Percentiles rank a stretch among this genome's conserved stretches.
These are phyloP conservation scores for Fomitopsis palustris DNA, from an alignment of 1,284 basidiomycete genomes.

Conservation along the genomic window DNA sequence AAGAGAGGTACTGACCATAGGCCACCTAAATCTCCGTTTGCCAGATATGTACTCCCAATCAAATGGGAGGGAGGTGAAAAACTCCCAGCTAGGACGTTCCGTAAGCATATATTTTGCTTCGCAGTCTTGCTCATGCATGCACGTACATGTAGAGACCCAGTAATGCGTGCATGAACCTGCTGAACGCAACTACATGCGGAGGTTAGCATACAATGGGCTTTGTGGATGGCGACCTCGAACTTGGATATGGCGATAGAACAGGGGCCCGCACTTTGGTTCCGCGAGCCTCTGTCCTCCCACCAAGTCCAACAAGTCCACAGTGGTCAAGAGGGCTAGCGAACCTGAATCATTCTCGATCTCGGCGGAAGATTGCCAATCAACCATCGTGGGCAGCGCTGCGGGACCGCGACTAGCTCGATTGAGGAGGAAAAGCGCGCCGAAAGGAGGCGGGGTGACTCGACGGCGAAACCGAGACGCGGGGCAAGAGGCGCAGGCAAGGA, in stretches of 20 bases:
- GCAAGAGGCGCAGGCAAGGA: conserved; percentile 1
- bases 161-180: conserved; percentile 62
- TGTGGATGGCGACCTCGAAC: neutral
- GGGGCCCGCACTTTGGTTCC: neutral
- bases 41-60: conserved; percentile 64
- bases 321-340: conserved; percentile 27
- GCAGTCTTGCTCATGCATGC: neutral
- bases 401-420: neutral
- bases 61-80: conserved; percentile 60
- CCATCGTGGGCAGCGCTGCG: conserved; percentile 13
- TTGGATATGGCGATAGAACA: neutral
- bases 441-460: conserved; percentile 7
- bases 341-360: conserved; percentile 50
- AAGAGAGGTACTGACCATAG: conserved; percentile 24
- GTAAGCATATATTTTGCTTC: neutral
- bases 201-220: conserved; percentile 1
- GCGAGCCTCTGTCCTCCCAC: conserved; percentile 3
- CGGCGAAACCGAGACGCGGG: conserved; percentile 4
- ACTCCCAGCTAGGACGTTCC: conserved; percentile 28
- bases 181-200: conserved; percentile 46
- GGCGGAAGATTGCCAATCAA: conserved; percentile 43
- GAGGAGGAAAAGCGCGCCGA: neutral
- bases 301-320: neutral
- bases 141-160: conserved; percentile 67
- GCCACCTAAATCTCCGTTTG: conserved; percentile 52